Base-by-base conservation (phyloP, 148 eudicot genomes). In the Vaccinium vitisidaea region DNA sequence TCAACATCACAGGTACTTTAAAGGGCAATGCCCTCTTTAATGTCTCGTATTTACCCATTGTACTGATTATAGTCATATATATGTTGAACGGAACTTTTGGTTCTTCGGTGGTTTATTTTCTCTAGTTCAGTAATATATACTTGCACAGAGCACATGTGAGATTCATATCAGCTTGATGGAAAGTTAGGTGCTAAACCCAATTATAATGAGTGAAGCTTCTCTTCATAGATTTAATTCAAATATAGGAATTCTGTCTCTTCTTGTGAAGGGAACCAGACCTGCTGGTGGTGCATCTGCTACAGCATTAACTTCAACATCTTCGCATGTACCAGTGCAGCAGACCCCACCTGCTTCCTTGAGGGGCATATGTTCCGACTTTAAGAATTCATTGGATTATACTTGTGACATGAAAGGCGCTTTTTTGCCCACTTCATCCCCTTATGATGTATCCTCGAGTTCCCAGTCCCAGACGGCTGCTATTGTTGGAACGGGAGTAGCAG, bases 1-100 rank as follows among this genome's bases (percentile, higher is more conserved):
- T 91, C 98, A 54, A 92, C 86, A 85, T 91, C 94, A 12, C 99
- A 95, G 98, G 98, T 95, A 90, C 77, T 18, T 23, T 80, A 56
- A 54, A 58, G 71, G 58, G 54, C 5, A 74, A n/a, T 21, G 9
- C 74, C 58, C 46, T 11, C 53, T 36, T 65, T 6, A 14, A 19
- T 36, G 30, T 39, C 53, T 74, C 75, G 56, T 83, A 6, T 83
- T 36, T 39, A 43, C 32, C 23, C 5, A 15, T 23, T 55, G 39
- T 70, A 30, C 9, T 16, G n/a, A 36, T 21, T 54, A 2, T 55
- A 23, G 21, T n/a, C 5, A 32, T 75, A 75, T 74, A 9, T 46
- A 25, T 58, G 48, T n/a, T n/a, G 18, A 50, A 53, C 12, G 14
- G 9, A 71, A 25, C 27, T 73, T 25, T 30, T 23, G 49, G 55